phyloP scores from a whole-genome alignment of 176 grass and related monocot species.

The Aegilops sharonensis region DNA sequence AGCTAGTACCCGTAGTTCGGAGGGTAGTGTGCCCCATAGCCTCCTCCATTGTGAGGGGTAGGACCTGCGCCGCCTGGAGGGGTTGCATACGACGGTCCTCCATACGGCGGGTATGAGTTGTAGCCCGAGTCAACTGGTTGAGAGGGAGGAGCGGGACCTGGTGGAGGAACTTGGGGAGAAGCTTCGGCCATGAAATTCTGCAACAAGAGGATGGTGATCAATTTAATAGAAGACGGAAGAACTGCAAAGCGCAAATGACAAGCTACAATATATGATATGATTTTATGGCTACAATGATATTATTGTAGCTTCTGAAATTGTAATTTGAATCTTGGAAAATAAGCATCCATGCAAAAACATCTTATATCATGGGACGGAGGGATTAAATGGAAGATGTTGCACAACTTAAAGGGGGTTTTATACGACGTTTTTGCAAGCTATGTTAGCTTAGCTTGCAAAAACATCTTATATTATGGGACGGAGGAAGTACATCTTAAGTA shows the following conservation, averaged over 20 bases:
- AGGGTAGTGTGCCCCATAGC: slow-evolving; percentile 59
- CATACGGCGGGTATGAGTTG: slow-evolving; percentile 61
- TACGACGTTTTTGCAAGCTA: too few relatives aligned
- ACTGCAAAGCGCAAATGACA: neutral
- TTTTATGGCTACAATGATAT: neutral
- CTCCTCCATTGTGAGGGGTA: slow-evolving; percentile 46
- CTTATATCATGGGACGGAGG: too few relatives aligned
- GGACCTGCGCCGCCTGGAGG: slow-evolving; percentile 19
- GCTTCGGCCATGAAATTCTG: slow-evolving; percentile 98
- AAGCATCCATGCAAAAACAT: neutral
- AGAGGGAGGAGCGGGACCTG: slow-evolving; percentile 12
- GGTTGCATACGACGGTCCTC: slow-evolving; percentile 56
- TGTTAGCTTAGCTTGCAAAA: too few relatives aligned
- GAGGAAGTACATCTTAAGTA: too few relatives aligned
- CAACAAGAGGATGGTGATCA: slow-evolving; percentile 13
- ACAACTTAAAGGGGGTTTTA: too few relatives aligned
- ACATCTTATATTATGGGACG: too few relatives aligned
- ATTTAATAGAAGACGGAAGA: neutral
- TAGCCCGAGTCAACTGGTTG: slow-evolving; percentile 58
- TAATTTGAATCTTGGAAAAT: neutral
- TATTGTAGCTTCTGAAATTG: neutral
- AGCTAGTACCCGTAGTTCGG: slow-evolving; percentile 68
- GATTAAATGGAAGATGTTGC: too few relatives aligned
- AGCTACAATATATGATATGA: neutral
- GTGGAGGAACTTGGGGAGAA: slow-evolving; percentile 47